Conservation (phyloP, 2,329 filamentous ascomycete species). For the Penicillium verrucosum region DNA sequence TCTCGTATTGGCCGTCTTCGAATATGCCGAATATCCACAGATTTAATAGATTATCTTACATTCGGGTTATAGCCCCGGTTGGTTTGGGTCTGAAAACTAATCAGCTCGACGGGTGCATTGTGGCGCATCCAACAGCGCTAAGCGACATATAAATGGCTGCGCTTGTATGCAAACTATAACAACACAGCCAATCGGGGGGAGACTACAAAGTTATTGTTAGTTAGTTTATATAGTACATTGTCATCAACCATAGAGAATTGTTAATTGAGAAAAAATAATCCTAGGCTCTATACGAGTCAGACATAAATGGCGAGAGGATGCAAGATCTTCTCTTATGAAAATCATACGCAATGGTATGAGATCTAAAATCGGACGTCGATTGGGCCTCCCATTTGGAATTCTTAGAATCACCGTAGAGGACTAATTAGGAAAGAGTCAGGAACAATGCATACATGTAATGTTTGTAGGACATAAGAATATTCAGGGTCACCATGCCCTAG, state of each 20-base stretch:
- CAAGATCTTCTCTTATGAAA: neutral
- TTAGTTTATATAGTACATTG: neutral
- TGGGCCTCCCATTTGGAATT: neutral
- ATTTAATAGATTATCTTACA: neutral
- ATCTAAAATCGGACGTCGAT: neutral
- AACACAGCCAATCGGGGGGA: neutral
- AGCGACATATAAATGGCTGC: neutral
- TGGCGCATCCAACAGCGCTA: neutral
- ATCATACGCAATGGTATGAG: neutral
- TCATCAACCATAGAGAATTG: neutral
- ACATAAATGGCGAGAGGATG: neutral
- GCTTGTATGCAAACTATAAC: neutral
- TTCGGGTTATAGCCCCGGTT: neutral
- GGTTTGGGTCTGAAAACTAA: neutral
- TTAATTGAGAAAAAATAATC: neutral
- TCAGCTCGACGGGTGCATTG: neutral
- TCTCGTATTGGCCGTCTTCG: neutral
- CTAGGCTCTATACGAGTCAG: neutral
- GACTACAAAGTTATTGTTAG: neutral
- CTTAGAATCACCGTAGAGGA: neutral
- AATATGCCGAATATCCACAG: no score
- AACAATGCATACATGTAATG: neutral
- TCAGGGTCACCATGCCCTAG: no score
- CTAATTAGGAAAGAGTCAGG: neutral
- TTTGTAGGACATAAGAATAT: neutral